A percentile compares a stretch with the other conserved stretches of the same genome.
These are phyloP conservation scores for Nicotiana obtusifolia DNA, from an alignment of 257 asterid genomes.

Conservation along the genomic window DNA sequence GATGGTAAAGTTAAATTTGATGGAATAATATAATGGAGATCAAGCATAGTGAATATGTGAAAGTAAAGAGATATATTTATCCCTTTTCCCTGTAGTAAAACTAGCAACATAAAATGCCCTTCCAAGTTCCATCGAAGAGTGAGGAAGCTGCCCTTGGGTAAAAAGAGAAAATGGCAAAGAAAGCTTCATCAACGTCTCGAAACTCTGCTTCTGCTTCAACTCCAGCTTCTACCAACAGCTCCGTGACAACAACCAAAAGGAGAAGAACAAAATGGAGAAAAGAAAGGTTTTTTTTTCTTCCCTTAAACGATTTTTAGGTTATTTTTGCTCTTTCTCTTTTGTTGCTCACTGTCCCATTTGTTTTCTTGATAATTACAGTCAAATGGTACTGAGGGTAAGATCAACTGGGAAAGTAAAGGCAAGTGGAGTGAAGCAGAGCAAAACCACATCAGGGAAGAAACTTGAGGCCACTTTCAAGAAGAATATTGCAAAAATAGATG, in stretches of 20 bases:
- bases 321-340: not conserved
- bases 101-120: not conserved
- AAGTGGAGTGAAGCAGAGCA: not conserved
- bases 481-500: conserved; percentile 44
- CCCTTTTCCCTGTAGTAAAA: too few species aligned
- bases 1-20: fast-evolving
- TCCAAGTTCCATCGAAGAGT: not conserved
- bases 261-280: not conserved
- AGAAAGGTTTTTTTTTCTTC: not conserved
- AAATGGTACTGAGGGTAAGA: conserved; percentile 32
- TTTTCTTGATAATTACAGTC: conserved; percentile 30
- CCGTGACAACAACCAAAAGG: conserved; percentile 24
- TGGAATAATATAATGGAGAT: too few species aligned
- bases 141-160: not conserved
- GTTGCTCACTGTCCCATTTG: not conserved
- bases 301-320: not conserved
- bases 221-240: conserved; percentile 20
- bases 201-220: conserved; percentile 21
- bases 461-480: conserved; percentile 29
- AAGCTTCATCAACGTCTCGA: conserved; percentile 10
- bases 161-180: conserved; percentile 30
- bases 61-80: too few species aligned
- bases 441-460: conserved; percentile 21
- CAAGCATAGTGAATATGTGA: too few species aligned
- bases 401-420: conserved; percentile 27